phyloP scores from a whole-genome alignment of 2,329 filamentous ascomycete genomes.

The Aspergillus aculeatus region DNA sequence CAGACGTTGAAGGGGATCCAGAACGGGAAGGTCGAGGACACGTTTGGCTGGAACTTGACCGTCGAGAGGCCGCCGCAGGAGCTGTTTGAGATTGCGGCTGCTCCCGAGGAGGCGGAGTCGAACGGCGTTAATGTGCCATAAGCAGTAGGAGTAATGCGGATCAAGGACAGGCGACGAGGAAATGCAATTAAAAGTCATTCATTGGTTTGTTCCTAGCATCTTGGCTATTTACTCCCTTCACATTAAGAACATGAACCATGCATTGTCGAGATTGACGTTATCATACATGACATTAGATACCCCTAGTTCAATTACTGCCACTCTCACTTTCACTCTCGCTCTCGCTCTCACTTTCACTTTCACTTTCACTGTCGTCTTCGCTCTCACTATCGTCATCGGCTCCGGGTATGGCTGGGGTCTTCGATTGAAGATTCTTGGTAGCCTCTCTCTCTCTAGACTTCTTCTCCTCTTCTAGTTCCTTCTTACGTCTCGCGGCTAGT shows the following conservation, averaged over 20 bases:
- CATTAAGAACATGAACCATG: not conserved
- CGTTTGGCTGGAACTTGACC: slow-evolving; percentile 66
- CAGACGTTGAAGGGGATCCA: slow-evolving; percentile 81
- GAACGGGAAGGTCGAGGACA: slow-evolving; percentile 73
- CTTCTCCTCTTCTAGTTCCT: slow-evolving; percentile 9
- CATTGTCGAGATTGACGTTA: not conserved
- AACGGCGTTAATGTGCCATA: slow-evolving; percentile 31
- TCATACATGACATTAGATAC: not conserved
- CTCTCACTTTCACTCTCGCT: slow-evolving; percentile 8
- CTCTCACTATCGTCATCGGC: slow-evolving; percentile 17
- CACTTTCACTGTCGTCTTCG: slow-evolving; percentile 12
- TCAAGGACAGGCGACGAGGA: not conserved
- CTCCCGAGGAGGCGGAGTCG: slow-evolving; percentile 18
- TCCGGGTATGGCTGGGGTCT: not conserved
- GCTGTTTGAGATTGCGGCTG: slow-evolving; percentile 26
- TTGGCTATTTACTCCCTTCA: not conserved
- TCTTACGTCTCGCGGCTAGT: slow-evolving; percentile 6
- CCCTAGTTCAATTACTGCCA: not conserved
- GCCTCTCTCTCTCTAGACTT: not conserved
- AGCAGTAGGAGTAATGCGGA: not conserved
- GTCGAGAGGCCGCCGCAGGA: slow-evolving; percentile 37
- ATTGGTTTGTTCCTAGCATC: not conserved
- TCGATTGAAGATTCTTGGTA: not conserved
- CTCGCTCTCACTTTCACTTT: slow-evolving; percentile 16
- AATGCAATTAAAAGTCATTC: not conserved